Base-by-base conservation (phyloP, 2,329 filamentous ascomycete species). In the Beauveria sp. region DNA sequence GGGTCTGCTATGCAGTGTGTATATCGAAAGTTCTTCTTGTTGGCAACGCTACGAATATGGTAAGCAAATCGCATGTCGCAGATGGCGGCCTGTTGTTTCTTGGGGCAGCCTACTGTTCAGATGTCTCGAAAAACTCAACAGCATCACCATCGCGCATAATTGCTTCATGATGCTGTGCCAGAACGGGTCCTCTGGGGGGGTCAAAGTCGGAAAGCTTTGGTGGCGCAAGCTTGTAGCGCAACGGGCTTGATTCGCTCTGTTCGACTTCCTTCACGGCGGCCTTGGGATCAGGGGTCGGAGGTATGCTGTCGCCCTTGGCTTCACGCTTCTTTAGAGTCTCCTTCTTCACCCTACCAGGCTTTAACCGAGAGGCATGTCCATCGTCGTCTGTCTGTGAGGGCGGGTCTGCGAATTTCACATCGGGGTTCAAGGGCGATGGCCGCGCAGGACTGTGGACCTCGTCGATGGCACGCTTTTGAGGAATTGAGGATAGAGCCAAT, bases 1-100 rank as follows among this genome's bases (percentile, higher is more conserved):
- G 92, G 91, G 67, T 97, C 93, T 67, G 92, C 91, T 66, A 97
- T 93, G 72, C 91, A 96, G 68, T 93, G 90, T 38, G 88, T 89
- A 73, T 98, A 98, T 63, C 91, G 89, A 72, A 93, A 98, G 61
- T 88, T 84, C 69, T 85, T 87, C 68, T 87, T 87, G 66, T 88
- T 88, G 62, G 79, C 83, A 18, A 85, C 83, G 69, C 83, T 84
- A 49, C 20, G 5, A 10, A 10, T 20, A 43, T 34, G 46, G 7
- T 24, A 14, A 50, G 28, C 14, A 34, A 18, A 31, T 18, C 4
- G 43, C 18, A 8, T 12, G 12, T 10, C 10, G 22, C 16, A 40
- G 50, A 22, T 22, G 50, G 28, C 50, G 22, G 28, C 50, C 16
- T 6, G 5, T 18, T 16, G 4, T 1, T 6, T 28, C 1, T 8